Percentiles rank a stretch among this genome's conserved stretches.
phyloP scores from a whole-genome alignment of 148 eudicot species.

The Pouteria glomerata region DNA sequence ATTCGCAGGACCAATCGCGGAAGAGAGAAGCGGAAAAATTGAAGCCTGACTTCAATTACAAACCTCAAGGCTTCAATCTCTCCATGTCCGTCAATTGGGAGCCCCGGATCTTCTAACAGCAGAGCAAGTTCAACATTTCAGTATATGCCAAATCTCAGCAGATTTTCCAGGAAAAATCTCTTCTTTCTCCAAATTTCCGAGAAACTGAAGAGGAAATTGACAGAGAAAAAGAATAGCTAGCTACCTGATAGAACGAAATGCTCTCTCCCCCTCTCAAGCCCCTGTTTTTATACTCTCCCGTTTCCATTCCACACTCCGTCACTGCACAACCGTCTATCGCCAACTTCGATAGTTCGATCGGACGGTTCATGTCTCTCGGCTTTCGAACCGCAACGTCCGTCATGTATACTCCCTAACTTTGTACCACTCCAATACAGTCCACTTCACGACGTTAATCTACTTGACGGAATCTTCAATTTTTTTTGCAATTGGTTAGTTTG shows the following conservation, averaged over 20 bases:
- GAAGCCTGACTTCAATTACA: neutral
- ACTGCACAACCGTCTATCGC: conserved; percentile 8
- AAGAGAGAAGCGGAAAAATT: neutral
- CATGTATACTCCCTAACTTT: conserved; percentile 4
- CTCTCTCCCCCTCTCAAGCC: conserved; percentile 26
- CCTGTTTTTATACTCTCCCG: conserved; percentile 49
- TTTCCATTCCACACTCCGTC: conserved; percentile 14
- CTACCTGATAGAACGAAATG: conserved; percentile 24
- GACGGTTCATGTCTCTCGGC: conserved; percentile 18
- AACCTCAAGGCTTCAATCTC: neutral
- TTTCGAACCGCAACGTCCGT: conserved; percentile 16
- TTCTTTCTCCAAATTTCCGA: neutral
- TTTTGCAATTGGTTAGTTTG: no score
- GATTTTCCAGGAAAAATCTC: conserved; percentile 8
- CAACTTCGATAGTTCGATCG: conserved; percentile 21
- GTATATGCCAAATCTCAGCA: neutral
- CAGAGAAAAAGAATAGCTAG: neutral
- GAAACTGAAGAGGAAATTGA: conserved; percentile 2
- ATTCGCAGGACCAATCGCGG: conserved; percentile 5
- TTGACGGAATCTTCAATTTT: conserved; percentile 36
- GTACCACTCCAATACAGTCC: neutral
- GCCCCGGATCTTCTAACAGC: conserved; percentile 19
- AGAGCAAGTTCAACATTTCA: conserved; percentile 14
- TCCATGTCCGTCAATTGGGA: neutral
- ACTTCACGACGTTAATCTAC: conserved; percentile 13